Evolutionary conservation across 75 land plant species (phyloP), one percentile per base, ranked within the genome.

Genomic region (Adiantum capillusveneris): DNA sequence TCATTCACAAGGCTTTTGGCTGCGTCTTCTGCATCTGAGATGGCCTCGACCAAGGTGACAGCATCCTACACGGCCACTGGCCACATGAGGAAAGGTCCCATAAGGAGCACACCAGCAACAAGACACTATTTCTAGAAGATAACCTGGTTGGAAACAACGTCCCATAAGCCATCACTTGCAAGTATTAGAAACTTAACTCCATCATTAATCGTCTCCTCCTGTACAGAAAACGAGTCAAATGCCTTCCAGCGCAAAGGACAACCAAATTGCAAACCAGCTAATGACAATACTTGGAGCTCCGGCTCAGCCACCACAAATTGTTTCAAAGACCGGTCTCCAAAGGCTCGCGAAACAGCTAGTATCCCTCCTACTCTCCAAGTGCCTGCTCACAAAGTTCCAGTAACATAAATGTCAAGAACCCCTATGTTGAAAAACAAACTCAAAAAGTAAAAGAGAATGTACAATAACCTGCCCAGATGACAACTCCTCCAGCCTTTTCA

Each of bases 121-220:
- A 28, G 3, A 27, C 24, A 12, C 22, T 18, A 5, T 24, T 48
- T 12, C 51, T 48, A 48, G 18, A 11, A 48, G 51, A 9, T 48
- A 24, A 89, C 96, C 84, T 90, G 93, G 68, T 87, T 90, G 30
- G 93, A 57, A 17, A 90, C 85, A 52, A 90, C 96, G 68, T 90
- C 96, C 96, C 95, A 89, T n/a, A 89, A 59, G n/a, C 95, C 95
- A 58, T 89, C 95, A 65, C 96, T 90, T 12, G 96, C 96, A 63
- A 90, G 80, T 59, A 90, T 69, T 53, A 90, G 79, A 66, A 87
- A 87, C 65, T 90, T 88, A 13, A 90, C 85, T 29, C 82, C 82
- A 42, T 73, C 73, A 42, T 72, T 90, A 9, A 90, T 62, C 25
- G 67, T 72, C 66, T 79, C 88, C 59, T 90, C 96, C 96, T 90